Evolutionary conservation across 306 rosid species (phyloP), one percentile per base, ranked within the genome.

Genomic region (Casuarina equisetifolia): DNA sequence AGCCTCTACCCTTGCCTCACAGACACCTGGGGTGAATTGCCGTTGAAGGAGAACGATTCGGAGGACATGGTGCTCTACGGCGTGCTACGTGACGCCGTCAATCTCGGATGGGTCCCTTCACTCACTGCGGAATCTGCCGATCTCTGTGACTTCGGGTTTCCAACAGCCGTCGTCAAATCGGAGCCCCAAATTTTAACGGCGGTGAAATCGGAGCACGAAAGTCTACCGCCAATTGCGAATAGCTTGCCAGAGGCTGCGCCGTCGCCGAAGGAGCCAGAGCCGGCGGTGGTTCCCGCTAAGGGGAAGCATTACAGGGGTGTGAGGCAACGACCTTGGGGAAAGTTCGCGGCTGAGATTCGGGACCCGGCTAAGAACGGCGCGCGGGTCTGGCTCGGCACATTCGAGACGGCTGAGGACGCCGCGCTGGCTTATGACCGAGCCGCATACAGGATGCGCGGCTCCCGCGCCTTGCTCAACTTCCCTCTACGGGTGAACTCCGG

Each of bases 361-460:
- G 98, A 95, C 59, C 98, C 97, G 82, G 93, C 96, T 4, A 95
- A 92, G 71, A 91, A 95, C 53, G 98, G 98, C 0, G 97, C 97
- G 0, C 63, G 98, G n/a, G 95, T 91, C 45, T 95, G 98, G 98
- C 95, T 95, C 2, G 98, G 98, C 8, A 95, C 98, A 0, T 95
- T 88, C 20, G 92, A 91, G 74, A 95, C 97, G 36, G 98, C 97
- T 0, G 98, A 95, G 84, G 98, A 92, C 42, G 98, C 98, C 0
- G 98, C 98, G 5, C 55, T 95, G 83, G 97, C 97, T 57, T 95
- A 95, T 76, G 98, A 95, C 13, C 84, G 92, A 15, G 98, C 98
- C 10, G 98, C 98, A 1, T 95, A 89, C 19, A 69, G 93, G 55
- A 95, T 95, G 97, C 90, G 98, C 3, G 98, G 98, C 2, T 90